Evolutionary conservation across 2,329 filamentous ascomycete genomes (phyloP), one percentile per base, ranked within the genome.

Genomic region (Phyllosticta capitalensis): DNA sequence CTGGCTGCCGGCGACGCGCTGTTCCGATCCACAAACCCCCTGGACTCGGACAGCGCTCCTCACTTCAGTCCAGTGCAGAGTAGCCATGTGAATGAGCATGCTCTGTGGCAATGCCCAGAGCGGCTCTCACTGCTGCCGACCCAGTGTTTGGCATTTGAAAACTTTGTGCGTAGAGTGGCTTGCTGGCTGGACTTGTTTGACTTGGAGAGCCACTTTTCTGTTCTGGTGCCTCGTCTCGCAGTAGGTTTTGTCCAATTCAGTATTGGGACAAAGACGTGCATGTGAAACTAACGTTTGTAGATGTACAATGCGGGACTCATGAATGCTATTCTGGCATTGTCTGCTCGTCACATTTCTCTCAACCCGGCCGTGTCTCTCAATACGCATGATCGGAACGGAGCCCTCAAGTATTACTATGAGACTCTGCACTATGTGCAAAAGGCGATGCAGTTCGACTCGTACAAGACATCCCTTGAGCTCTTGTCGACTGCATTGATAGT

Each of bases 391-490:
- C 67, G 66, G 10, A 67, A 71, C 30, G 66, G 67, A 33, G 69
- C 69, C 20, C 68, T 71, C n/a, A 80, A 79, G 60, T 86, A 84
- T 61, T 86, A 86, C 65, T 82, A 83, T 64, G 81, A 86, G 65
- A 84, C 83, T 0, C 71, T 86, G 0, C 80, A 83, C 55, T 86
- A 85, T 62, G 71, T 86, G 0, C 81, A 83, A 55, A 78, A 79
- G 38, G 82, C 83, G 0, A 78, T 86, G 68, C 76, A 80, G 7
- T 83, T 82, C 63, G 74, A 78, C 0, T 79, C 77, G 0, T 86
- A 86, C 65, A 80, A 79, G 5, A 78, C 76, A 49, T 83, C 80
- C 24, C 74, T 76, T 10, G 83, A 86, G 64, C 72, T 87, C 0
- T 75, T 85, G 22, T 79, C 81, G 0, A 86, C 83, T 0, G 79